These are phyloP conservation scores for Dipteronia sinensis DNA, from an alignment of 345 rosid genomes.

Conservation along the genomic window DNA sequence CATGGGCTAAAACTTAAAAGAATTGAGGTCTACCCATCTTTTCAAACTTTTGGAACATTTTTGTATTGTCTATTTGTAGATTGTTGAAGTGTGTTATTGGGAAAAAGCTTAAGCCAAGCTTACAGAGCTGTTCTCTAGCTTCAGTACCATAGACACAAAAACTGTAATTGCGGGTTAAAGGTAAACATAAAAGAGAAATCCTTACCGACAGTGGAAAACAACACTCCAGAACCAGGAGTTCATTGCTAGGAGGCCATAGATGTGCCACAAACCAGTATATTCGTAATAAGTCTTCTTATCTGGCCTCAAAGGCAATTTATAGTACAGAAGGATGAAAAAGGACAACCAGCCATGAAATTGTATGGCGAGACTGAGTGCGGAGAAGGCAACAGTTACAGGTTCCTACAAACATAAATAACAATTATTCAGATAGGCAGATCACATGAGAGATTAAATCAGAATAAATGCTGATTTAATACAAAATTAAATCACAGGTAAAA, in stretches of 20 bases:
- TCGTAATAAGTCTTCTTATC: constrained; percentile 73
- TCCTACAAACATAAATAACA: constrained; percentile 47
- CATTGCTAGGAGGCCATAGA: constrained; percentile 74
- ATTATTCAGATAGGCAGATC: neutral
- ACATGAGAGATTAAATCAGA: neutral
- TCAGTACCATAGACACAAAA: neutral
- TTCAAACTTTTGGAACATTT: neutral
- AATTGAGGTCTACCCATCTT: neutral
- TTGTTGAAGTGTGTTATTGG: neutral
- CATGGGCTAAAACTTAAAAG: neutral
- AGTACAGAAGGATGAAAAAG: constrained; percentile 77
- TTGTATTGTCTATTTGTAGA: neutral
- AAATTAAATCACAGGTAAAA: neutral
- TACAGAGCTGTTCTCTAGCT: constrained; percentile 6
- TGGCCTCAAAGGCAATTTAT: constrained; percentile 68
- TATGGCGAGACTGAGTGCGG: constrained; percentile 73
- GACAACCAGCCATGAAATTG: constrained; percentile 95
- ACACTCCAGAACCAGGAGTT: constrained; percentile 90
- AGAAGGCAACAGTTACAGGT: constrained; percentile 83
- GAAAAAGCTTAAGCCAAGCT: constrained; percentile 10
- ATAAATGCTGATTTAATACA: neutral
- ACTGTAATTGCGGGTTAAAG: constrained; percentile 13
- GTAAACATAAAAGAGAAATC: constrained; percentile 13
- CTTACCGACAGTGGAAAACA: constrained; percentile 83
- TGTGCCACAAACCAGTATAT: constrained; percentile 72